Base-by-base conservation (phyloP, 352 stramenopile species). In the Globisporangium heterothallicum region DNA sequence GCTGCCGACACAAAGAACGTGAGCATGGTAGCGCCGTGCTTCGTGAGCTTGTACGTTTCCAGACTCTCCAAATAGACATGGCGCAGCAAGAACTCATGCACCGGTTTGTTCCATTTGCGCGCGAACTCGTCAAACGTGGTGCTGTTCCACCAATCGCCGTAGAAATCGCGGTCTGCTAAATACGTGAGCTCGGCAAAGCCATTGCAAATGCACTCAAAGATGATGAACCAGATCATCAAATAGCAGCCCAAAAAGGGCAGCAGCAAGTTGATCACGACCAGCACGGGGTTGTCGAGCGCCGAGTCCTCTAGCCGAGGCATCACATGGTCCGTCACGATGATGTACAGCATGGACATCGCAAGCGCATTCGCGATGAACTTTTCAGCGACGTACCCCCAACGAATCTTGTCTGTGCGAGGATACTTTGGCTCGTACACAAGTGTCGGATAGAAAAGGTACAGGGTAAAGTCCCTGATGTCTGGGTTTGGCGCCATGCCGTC, bases 121-220 rank as follows among this genome's bases (percentile, higher is more conserved):
- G 80, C 85, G 58, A 95, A 95, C 66, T 91, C 79, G 45, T 88
- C 80, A 27, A 88, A 96, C 19, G 95, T 97, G 25, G 86, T 95
- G 56, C 87, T 91, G 76, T 98, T 98, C 95, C 94, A 99, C 96
- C 95, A 99, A 67, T 98, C 95, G 34, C 81, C 78, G 67, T 98
- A 99, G 53, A 99, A 98, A 30, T 96, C 74, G 3, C 87, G 79
- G 58, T 97, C 89, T 0, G 84, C 89, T 46, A 94, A 84, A 57
- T 80, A 90, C 25, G 83, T 94, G 26, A 98, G 51, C 74, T 99
- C 95, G 3, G 95, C 95, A 35, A 97, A 82, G 3, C 98, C 77
- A 62, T 98, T 98, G 49, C 97, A 86, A 61, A 96, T 96, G 26
- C 96, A 88, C 71, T 99, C 94, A 51, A 99, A 99, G 62, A 98